Conservation (phyloP, 257 asterid species). For the Paraleonurus japonicus region DNA sequence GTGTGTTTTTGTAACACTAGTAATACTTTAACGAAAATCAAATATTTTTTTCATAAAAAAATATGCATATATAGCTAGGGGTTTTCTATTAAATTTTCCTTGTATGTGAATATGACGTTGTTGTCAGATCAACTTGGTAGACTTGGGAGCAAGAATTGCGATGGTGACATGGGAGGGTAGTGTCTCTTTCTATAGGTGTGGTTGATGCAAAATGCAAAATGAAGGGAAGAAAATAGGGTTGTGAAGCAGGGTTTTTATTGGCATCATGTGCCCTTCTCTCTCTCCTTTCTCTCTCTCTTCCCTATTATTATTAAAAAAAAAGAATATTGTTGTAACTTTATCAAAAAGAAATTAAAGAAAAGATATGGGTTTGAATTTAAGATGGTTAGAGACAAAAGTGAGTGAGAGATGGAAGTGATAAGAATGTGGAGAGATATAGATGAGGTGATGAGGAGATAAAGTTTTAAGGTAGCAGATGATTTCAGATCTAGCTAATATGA, state of each 20-base stretch:
- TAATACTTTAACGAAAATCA: neutral
- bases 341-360: neutral
- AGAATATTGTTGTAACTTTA: neutral
- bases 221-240: constrained; percentile 31
- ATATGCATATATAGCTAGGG: neutral
- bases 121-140: constrained; percentile 13
- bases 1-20: neutral
- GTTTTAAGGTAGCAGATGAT: constrained; percentile 17
- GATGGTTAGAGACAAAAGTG: neutral
- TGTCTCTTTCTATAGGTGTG: constrained; percentile 18
- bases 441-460: constrained; percentile 16
- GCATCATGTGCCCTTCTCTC: constrained; percentile 20
- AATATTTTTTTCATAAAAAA: neutral
- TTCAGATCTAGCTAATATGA: constrained; percentile 6
- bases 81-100: neutral
- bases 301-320: neutral
- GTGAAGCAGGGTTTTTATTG: constrained; percentile 37
- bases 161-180: constrained; percentile 24
- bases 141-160: constrained; percentile 15
- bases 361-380: neutral
- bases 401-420: neutral
- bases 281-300: neutral
- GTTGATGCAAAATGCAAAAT: constrained; percentile 16
- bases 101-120: neutral
- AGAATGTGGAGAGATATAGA: neutral